A percentile compares a stretch with the other conserved stretches of the same genome.
phyloP scores from a whole-genome alignment of 768 basidiomycete genomes.

The Xerocomellus dryophilus region DNA sequence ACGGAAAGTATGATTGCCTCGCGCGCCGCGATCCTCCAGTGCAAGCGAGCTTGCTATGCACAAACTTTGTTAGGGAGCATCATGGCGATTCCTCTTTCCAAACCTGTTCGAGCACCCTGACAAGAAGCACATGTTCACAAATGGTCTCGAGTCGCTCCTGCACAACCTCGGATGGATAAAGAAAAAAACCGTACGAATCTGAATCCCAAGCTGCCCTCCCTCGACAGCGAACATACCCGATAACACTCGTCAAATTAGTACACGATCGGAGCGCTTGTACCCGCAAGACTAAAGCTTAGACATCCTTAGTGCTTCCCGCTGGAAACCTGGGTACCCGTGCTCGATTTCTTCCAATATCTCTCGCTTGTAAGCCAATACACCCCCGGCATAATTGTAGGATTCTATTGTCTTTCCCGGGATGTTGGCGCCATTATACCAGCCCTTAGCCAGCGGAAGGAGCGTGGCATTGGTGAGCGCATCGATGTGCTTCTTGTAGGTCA shows the following conservation, averaged over 20 bases:
- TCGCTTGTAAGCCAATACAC: not conserved
- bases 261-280: no score
- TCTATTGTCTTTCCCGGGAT: constrained; percentile 9
- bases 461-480: not conserved
- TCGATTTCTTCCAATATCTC: constrained; percentile 16
- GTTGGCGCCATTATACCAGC: constrained; percentile 6
- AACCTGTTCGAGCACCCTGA: no score
- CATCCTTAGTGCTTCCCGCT: constrained; percentile 1
- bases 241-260: not conserved
- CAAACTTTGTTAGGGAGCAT: no score
- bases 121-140: no score
- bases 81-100: no score
- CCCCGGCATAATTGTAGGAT: constrained; percentile 4
- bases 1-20: no score
- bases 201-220: no score
- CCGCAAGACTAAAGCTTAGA: not conserved
- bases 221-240: not conserved
- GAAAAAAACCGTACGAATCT: no score
- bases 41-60: no score
- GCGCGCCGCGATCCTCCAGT: no score
- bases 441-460: constrained; percentile 3
- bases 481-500: constrained; percentile 7
- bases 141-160: not conserved
- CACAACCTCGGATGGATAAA: no score
- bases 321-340: constrained; percentile 11